Base-by-base conservation (phyloP, 2,329 filamentous ascomycete species). In the Beauveria scarabaeidicola region DNA sequence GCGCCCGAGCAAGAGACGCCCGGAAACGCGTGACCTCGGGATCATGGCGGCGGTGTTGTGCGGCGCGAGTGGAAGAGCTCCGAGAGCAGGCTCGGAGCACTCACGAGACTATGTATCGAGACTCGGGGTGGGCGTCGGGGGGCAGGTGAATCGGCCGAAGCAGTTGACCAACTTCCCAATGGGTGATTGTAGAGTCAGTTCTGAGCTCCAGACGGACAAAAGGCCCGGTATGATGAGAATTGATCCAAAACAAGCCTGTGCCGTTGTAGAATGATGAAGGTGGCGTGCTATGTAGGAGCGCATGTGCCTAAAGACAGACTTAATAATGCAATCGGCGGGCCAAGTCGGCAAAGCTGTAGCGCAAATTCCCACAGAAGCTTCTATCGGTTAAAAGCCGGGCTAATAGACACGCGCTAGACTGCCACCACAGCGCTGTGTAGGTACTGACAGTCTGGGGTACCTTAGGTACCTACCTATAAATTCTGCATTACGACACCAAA, bases 11-110 rank as follows among this genome's bases (percentile, higher is more conserved):
- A 74, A 63, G 58, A 75, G 65, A 59, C 72, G 73, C 62, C 74
- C 73, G 21, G 73, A 71, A 58, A 74, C 68, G 66, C 72, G 73
- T 58, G 73, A 73, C 61, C 73, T 71, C 50, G 74, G 72, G 60
- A 77, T 75, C 74, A 77, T 77, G 67, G 62, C 66, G 41, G 62
- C 54, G 61, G 54, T 58, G 61, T 58, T 57, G 27, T 61, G 53
- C 17, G 29, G 43, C 40, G 40, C 36, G 27, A 29, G 5, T 52
- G 41, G 40, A 52, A 21, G 52, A 61, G 59, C 59, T 61, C 59
- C 59, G 52, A 61, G 59, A 51, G 59, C 52, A 46, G 47, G 40
- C 53, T 61, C 59, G 59, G 59, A 61, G 59, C 52, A 61, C 53
- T 41, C 55, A 25, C 27, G 21, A 44, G 44, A 23, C n/a, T 51